These are phyloP conservation scores for Nitzschia sp. DNA, from an alignment of 108 stramenopile genomes.

Conservation along the genomic window DNA sequence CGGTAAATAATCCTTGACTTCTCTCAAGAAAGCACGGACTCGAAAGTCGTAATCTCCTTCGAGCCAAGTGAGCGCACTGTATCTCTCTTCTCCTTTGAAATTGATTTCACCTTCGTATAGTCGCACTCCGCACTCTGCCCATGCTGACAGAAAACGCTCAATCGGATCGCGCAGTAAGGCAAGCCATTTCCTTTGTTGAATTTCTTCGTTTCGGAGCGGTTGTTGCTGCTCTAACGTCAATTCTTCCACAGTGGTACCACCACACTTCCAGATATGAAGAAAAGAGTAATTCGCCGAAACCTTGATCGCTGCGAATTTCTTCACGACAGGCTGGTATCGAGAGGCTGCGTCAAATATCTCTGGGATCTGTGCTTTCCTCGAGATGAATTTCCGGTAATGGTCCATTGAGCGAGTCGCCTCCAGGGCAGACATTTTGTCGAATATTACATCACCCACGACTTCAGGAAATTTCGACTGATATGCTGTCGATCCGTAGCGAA, in stretches of 20 bases:
- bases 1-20: background rate
- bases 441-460: background rate
- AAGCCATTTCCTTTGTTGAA: conserved; percentile 6
- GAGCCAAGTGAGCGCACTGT: conserved; percentile 3
- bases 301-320: background rate
- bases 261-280: conserved; percentile 20
- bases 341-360: background rate
- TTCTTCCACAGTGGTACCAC: conserved; percentile 13
- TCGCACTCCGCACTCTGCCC: conserved; percentile 19
- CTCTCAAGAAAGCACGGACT: conserved; percentile 6
- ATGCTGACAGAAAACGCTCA: conserved; percentile 12
- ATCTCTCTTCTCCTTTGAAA: background rate
- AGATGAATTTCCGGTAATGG: conserved; percentile 7
- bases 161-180: conserved; percentile 17
- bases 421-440: background rate
- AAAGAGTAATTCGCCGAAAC: conserved; percentile 12
- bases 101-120: conserved; percentile 3
- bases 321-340: conserved; percentile 7
- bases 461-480: too few species aligned
- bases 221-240: background rate
- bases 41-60: conserved; percentile 6
- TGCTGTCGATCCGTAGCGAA: too few species aligned
- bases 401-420: conserved; percentile 1
- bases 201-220: background rate
- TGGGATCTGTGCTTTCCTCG: background rate